A percentile compares a stretch with the other conserved stretches of the same genome.
These are phyloP conservation scores for Plicaturopsis crispa DNA, from an alignment of 768 basidiomycete species.

Conservation along the genomic window DNA sequence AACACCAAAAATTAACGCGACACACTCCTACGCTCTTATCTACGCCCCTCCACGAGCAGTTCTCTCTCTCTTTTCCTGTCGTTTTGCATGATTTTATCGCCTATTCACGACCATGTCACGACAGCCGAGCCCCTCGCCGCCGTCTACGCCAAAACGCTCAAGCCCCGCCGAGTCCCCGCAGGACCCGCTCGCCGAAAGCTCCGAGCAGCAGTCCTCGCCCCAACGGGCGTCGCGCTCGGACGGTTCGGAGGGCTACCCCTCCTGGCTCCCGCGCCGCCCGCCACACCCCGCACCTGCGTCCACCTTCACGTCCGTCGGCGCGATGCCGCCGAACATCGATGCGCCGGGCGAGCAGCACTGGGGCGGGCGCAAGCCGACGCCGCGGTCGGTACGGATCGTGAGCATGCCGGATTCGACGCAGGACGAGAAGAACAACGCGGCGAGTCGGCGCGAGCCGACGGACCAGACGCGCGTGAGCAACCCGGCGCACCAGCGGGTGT, in stretches of 20 bases:
- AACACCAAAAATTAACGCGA: background rate
- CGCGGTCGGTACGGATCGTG: slow-evolving; percentile 77
- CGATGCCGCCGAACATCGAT: slow-evolving; percentile 22
- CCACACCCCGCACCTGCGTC: slow-evolving; percentile 70
- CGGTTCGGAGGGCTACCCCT: slow-evolving; percentile 65
- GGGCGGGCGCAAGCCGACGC: slow-evolving; percentile 71
- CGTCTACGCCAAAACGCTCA: slow-evolving; percentile 18
- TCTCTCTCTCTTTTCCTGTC: slow-evolving; percentile 1
- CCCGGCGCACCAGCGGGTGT: slow-evolving; percentile 37
- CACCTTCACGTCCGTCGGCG: slow-evolving; percentile 51
- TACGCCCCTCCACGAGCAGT: background rate
- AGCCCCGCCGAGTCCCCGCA: slow-evolving; percentile 15
- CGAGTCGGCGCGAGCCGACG: slow-evolving; percentile 40
- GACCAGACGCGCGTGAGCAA: slow-evolving; percentile 41
- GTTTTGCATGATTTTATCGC: slow-evolving; percentile 19
- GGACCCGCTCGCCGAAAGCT: slow-evolving; percentile 20
- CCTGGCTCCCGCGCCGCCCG: slow-evolving; percentile 78
- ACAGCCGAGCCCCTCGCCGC: slow-evolving; percentile 17
- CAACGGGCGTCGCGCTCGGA: slow-evolving; percentile 24
- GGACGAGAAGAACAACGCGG: slow-evolving; percentile 29
- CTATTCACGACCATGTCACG: slow-evolving; percentile 30
- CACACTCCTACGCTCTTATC: background rate
- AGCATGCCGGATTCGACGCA: slow-evolving; percentile 49
- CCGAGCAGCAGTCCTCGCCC: slow-evolving; percentile 24
- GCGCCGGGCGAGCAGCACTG: slow-evolving; percentile 19